Conservation (phyloP, 2,329 filamentous ascomycete species). For the Hypoxylon sp. region DNA sequence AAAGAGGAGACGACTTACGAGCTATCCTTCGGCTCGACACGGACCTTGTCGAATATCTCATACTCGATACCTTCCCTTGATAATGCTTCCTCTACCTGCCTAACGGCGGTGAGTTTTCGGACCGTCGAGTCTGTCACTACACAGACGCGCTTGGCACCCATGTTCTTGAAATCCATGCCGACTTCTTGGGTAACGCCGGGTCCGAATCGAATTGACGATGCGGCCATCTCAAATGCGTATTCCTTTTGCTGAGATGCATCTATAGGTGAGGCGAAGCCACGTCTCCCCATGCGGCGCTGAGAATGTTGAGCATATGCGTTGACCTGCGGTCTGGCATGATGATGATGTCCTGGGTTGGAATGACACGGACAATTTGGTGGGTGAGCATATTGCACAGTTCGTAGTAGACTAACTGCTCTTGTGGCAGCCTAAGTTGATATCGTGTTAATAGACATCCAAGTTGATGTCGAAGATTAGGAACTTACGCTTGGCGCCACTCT, state of each 20-base stretch:
- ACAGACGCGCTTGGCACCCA: conserved; percentile 85
- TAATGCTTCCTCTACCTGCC: conserved; percentile 83
- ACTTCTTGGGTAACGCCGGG: conserved; percentile 94
- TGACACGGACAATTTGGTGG: conserved; percentile 92
- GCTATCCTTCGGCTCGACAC: conserved; percentile 93
- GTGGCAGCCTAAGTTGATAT: conserved; percentile 59
- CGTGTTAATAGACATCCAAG: conserved; percentile 7
- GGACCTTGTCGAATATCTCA: conserved; percentile 80
- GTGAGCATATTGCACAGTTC: conserved; percentile 90
- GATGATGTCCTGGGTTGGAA: conserved; percentile 81
- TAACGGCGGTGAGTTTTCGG: conserved; percentile 84
- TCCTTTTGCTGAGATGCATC: conserved; percentile 81
- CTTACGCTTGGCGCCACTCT: conserved; percentile 50
- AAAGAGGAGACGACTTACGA: conserved; percentile 63
- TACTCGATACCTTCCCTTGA: conserved; percentile 81
- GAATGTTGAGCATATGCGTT: conserved; percentile 53
- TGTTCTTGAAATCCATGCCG: conserved; percentile 95
- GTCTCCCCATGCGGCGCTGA: conserved; percentile 47
- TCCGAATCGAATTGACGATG: conserved; percentile 92
- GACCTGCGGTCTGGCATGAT: conserved; percentile 64
- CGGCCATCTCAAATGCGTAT: conserved; percentile 99
- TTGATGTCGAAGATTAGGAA: conserved; percentile 12
- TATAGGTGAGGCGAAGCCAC: conserved; percentile 77
- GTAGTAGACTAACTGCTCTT: conserved; percentile 76
- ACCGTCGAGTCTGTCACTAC: conserved; percentile 92